Evolutionary conservation across 2,329 filamentous ascomycete genomes (phyloP).

Genomic region (Paecilomyces variotii): DNA sequence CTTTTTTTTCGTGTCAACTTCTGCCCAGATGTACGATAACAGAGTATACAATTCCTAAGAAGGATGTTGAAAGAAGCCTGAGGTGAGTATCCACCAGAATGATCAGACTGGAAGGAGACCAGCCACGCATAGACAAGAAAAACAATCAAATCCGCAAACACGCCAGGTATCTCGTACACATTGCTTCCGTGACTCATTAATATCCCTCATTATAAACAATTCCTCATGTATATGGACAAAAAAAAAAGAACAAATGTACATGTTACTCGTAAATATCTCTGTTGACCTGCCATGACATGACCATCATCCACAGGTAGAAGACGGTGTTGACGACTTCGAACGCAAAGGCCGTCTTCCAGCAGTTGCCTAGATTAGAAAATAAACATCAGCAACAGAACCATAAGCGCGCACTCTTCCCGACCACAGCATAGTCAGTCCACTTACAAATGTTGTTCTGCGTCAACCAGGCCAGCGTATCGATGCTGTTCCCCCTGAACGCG

Average conservation of each 20-base stretch:
- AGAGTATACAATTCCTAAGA: no score
- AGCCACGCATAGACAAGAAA: background rate
- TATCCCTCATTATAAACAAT: background rate
- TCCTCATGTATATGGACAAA: background rate
- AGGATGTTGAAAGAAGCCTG: background rate
- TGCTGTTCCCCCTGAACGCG: conserved; percentile 38
- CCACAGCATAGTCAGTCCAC: conserved; percentile 12
- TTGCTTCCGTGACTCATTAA: background rate
- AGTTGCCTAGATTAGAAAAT: conserved; percentile 38
- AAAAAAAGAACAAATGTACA: conserved; percentile 1
- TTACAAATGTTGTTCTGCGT: conserved; percentile 56
- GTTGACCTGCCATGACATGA: conserved; percentile 51
- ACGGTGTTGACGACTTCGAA: conserved; percentile 56
- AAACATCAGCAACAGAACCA: background rate
- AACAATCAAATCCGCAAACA: background rate
- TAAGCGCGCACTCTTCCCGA: background rate
- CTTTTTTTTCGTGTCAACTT: no score
- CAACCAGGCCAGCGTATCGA: conserved; percentile 54
- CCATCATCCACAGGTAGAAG: conserved; percentile 60
- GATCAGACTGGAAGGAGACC: background rate
- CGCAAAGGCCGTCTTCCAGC: conserved; percentile 56
- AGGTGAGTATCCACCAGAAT: background rate
- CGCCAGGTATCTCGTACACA: background rate
- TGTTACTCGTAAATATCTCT: conserved; percentile 19
- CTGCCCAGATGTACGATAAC: no score